A percentile compares a stretch with the other conserved stretches of the same genome.
Conservation (phyloP, 108 stramenopile species). For the Chaetoceros tenuissimus region DNA sequence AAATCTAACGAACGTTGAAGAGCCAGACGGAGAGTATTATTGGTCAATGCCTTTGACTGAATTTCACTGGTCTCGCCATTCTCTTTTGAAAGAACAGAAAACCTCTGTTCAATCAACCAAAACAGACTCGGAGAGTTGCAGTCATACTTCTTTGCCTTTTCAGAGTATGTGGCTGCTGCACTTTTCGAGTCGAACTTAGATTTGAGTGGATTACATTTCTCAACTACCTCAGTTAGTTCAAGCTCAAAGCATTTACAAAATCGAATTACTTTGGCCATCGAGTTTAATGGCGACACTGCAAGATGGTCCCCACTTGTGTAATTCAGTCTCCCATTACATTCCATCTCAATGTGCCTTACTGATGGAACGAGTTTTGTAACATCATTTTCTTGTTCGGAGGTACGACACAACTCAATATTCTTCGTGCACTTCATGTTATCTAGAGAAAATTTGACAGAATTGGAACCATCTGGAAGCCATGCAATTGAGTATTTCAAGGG, state of each 20-base stretch:
- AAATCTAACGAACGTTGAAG: neutral
- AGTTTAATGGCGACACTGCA: constrained; percentile 1
- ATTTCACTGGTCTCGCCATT: neutral
- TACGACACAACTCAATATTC: neutral
- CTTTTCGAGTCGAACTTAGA: too few relatives aligned
- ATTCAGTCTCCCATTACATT: neutral
- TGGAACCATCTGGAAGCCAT: neutral
- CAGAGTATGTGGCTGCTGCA: too few relatives aligned
- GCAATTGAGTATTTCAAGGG: neutral
- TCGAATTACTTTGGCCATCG: neutral
- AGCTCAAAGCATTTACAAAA: neutral
- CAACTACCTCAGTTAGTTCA: neutral
- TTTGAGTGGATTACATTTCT: too few relatives aligned
- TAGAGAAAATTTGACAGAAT: neutral
- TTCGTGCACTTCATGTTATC: neutral
- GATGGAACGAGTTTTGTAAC: neutral
- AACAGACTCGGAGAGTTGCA: too few relatives aligned
- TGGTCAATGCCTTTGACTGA: neutral
- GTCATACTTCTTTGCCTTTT: too few relatives aligned
- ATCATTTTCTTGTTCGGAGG: neutral
- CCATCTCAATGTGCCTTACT: neutral
- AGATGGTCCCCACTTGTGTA: constrained; percentile 6
- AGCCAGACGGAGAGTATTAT: neutral
- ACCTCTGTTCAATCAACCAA: too few relatives aligned
- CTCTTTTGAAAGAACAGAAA: too few relatives aligned